Percentiles rank a stretch among this genome's conserved stretches.
phyloP scores from a whole-genome alignment of 2,329 filamentous ascomycete genomes.

The Ploettnerulaceae sp. region DNA sequence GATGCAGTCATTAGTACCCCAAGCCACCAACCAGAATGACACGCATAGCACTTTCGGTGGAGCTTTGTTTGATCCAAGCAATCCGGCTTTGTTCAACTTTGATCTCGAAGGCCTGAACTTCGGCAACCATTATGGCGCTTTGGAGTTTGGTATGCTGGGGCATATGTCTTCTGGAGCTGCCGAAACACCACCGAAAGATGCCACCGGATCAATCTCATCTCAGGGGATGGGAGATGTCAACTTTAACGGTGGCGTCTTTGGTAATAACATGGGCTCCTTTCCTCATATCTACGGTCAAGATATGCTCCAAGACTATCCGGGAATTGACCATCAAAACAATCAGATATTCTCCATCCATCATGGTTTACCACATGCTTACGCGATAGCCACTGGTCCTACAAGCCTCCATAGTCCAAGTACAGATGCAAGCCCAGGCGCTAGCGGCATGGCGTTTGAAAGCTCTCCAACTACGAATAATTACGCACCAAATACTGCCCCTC shows the following conservation, averaged over 20 bases:
- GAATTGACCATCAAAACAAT: constrained; percentile 33
- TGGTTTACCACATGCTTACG: constrained; percentile 60
- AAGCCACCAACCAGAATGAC: constrained; percentile 42
- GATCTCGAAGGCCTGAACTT: constrained; percentile 93
- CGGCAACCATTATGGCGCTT: constrained; percentile 89
- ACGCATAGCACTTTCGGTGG: constrained; percentile 44
- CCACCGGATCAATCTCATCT: constrained; percentile 39
- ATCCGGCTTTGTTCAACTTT: constrained; percentile 91
- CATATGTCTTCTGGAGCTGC: constrained; percentile 91
- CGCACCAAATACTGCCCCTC: constrained; percentile 20
- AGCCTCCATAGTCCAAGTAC: constrained; percentile 61
- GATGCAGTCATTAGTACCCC: constrained; percentile 37
- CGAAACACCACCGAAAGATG: constrained; percentile 70
- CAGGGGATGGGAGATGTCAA: constrained; percentile 40
- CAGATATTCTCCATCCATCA: constrained; percentile 45
- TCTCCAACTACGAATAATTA: constrained; percentile 43
- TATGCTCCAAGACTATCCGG: constrained; percentile 50
- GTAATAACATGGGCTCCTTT: constrained; percentile 38
- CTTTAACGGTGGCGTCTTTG: constrained; percentile 29
- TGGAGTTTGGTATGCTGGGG: constrained; percentile 93
- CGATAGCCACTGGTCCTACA: constrained; percentile 57
- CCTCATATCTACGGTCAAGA: constrained; percentile 44
- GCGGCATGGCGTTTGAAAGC: constrained; percentile 49
- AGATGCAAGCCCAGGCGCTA: constrained; percentile 56
- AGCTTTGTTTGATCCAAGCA: constrained; percentile 79